These are phyloP conservation scores for Raffaelea arxii DNA, from an alignment of 2,329 filamentous ascomycete species.

Conservation along the genomic window DNA sequence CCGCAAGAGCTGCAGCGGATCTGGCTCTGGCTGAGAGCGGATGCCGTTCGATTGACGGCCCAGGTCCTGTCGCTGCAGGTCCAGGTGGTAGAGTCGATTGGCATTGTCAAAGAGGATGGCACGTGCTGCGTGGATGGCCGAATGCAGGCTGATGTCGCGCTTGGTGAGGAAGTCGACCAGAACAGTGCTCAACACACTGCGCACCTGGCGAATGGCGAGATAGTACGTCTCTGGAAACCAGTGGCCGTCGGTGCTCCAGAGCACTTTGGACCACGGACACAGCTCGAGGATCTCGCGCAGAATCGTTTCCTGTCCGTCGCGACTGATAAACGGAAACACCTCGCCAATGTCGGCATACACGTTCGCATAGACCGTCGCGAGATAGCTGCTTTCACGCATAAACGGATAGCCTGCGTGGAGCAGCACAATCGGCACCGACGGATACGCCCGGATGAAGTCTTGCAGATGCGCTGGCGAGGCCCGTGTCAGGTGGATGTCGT, in stretches of 20 bases:
- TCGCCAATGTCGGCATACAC: constrained; percentile 77
- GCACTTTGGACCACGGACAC: constrained; percentile 62
- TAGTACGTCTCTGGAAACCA: constrained; percentile 71
- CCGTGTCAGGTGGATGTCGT: constrained; percentile 61
- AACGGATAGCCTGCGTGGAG: constrained; percentile 78
- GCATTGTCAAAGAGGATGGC: constrained; percentile 69
- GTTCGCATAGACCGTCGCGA: constrained; percentile 68
- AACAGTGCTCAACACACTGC: constrained; percentile 59
- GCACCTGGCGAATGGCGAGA: constrained; percentile 61
- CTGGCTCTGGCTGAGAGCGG: no score
- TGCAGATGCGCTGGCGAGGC: constrained; percentile 71
- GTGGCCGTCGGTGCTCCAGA: constrained; percentile 76
- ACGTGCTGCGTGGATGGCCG: constrained; percentile 55
- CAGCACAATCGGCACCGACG: constrained; percentile 63
- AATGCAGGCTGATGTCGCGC: constrained; percentile 47
- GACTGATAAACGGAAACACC: constrained; percentile 69
- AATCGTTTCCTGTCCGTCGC: constrained; percentile 63
- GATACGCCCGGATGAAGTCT: constrained; percentile 58
- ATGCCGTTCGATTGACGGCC: no score
- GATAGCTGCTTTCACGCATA: constrained; percentile 66
- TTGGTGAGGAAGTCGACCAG: constrained; percentile 57
- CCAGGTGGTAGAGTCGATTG: constrained; percentile 62
- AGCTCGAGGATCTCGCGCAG: constrained; percentile 66
- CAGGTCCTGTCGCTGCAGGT: constrained; percentile 28
- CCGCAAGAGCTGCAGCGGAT: constrained; percentile 24